These are phyloP conservation scores for Cladophialophora chaetospira DNA, from an alignment of 2,329 filamentous ascomycete species.

Conservation along the genomic window DNA sequence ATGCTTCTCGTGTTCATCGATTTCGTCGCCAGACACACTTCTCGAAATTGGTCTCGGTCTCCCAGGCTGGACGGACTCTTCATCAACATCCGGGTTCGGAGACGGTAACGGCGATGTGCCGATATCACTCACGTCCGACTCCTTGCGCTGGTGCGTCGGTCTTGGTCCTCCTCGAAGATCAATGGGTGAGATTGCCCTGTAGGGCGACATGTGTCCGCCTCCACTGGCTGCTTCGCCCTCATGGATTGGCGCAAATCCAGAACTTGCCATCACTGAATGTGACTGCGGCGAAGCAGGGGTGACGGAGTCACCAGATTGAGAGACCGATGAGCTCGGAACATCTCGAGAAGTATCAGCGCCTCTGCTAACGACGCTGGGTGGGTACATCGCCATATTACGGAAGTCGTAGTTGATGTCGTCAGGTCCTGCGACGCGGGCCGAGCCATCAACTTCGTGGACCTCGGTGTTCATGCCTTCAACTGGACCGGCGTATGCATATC, in stretches of 20 bases:
- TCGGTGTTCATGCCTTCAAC: conserved; percentile 13
- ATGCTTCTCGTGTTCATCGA: not conserved
- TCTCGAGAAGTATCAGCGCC: not conserved
- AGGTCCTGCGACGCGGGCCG: not conserved
- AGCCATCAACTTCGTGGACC: conserved; percentile 14
- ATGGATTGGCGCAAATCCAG: conserved; percentile 6
- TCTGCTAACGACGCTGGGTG: conserved; percentile 19
- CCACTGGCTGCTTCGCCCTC: conserved; percentile 1
- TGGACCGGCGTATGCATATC: conserved; percentile 1
- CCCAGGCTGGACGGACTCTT: not conserved
- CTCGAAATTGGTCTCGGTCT: not conserved
- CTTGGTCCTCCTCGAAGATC: not conserved
- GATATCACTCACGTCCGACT: conserved; percentile 5
- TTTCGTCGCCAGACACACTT: not conserved
- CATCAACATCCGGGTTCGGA: not conserved
- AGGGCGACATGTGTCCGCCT: not conserved
- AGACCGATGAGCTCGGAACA: conserved; percentile 1
- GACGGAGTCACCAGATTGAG: conserved; percentile 5
- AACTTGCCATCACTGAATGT: not conserved
- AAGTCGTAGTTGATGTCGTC: conserved; percentile 18
- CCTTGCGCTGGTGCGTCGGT: conserved; percentile 6
- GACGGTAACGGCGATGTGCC: not conserved
- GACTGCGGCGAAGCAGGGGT: conserved; percentile 8
- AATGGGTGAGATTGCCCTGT: conserved; percentile 7
- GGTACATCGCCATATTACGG: conserved; percentile 17